phyloP scores from a whole-genome alignment of 179 eudicot species.

The Heliamphora pulchella region DNA sequence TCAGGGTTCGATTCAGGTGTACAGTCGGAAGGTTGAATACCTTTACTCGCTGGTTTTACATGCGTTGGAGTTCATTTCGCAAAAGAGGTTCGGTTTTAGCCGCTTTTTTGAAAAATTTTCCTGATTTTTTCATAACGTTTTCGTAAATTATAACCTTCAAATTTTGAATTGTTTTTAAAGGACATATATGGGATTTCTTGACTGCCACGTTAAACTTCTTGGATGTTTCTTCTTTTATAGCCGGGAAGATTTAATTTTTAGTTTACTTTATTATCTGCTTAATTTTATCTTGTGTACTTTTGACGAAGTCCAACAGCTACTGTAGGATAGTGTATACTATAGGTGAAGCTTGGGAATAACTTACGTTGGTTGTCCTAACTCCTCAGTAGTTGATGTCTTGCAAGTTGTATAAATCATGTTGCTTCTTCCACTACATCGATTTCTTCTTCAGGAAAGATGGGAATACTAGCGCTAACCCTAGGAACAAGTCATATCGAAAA shows the following conservation, averaged over 20 bases:
- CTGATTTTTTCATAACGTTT: background rate
- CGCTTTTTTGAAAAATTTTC: background rate
- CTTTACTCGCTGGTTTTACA: slow-evolving; percentile 80
- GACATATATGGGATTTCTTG: background rate
- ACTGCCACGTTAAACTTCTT: background rate
- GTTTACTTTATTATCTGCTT: no score
- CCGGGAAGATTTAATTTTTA: background rate
- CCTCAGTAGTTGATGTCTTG: no score
- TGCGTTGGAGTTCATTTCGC: slow-evolving; percentile 70
- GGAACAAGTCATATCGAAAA: background rate
- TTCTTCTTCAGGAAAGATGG: background rate
- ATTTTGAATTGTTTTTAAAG: background rate
- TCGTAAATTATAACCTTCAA: background rate
- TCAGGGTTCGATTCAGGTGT: slow-evolving; percentile 89
- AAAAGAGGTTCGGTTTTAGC: slow-evolving; percentile 49
- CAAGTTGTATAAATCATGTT: no score
- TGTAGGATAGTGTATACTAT: no score
- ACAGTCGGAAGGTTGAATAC: slow-evolving; percentile 88
- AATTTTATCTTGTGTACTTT: no score
- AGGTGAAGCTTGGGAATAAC: no score
- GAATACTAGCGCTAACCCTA: background rate
- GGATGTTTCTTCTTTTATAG: background rate
- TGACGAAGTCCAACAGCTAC: no score
- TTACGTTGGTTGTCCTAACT: no score
- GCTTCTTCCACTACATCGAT: no score